Evolutionary conservation across 176 grass and related monocot species (phyloP), one percentile per base, ranked within the genome.

Genomic region (Chrysopogon serrulatus): DNA sequence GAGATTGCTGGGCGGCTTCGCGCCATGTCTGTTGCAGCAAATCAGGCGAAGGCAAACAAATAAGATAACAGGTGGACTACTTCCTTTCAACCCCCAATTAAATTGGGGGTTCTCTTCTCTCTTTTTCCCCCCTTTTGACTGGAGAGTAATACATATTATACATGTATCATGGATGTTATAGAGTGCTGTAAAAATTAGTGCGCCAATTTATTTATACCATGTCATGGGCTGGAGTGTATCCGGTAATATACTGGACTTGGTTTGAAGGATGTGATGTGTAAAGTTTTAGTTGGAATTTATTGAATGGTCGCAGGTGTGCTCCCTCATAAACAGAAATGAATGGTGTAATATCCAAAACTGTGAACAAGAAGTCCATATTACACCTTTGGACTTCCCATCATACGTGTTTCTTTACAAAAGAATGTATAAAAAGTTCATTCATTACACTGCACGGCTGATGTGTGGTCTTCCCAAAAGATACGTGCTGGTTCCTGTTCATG

Each of bases 1-100:
- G 92, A 97, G 84, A 92, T 97, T 19, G 95, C 95, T 36, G 86
- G 68, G 11, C 66, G 88, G n/a, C 85, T 97, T 14, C 86, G 95
- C 15, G 51, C 88, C 62, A 97, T 94, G 95, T 94, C 92, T 2
- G 87, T 79, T 3, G 90, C 86, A 0, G 88, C 88, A 1, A 90
- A 78, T 51, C 88, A 90, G 79, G 62, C 72, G 5, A 90, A 90
- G 54, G 88, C 21, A 0, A 16, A 31, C 82, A 89, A 85, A 51
- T 89, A 89, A 79, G 28, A 8, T 66, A 17, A n/a, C 68, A 37
- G 35, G 75, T 79, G 68, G 66, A 41, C 27, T 43, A 12, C 57
- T 65, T 10, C 13, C 8, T 43, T 73, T 64, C 14, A 33, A 21
- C 34, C 45, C 3, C 56, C 67, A 73, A 15, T 73, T 27, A 26